Evolutionary conservation across 768 basidiomycete species (phyloP).

Genomic region (Hericium alpestre): DNA sequence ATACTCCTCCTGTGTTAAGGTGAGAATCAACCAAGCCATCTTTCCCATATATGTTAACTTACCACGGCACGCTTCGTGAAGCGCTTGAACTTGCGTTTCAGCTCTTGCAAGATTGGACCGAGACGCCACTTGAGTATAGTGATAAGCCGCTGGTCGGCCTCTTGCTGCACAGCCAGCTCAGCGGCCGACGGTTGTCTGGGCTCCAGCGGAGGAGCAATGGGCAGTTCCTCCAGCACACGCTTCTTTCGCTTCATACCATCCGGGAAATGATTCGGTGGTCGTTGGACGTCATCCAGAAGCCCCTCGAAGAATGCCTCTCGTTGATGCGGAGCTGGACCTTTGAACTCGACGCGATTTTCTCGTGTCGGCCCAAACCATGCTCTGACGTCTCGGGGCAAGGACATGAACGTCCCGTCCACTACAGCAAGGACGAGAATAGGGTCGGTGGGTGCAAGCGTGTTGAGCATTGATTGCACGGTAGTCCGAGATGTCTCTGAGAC

Average conservation of each 20-base stretch:
- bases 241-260: slow-evolving; percentile 80
- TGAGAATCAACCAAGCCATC: not conserved
- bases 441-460: slow-evolving; percentile 83
- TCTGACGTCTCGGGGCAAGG: slow-evolving; percentile 73
- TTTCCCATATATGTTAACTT: slow-evolving; percentile 17
- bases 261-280: slow-evolving; percentile 80
- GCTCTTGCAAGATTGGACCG: slow-evolving; percentile 77
- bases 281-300: slow-evolving; percentile 55
- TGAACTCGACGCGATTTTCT: slow-evolving; percentile 64
- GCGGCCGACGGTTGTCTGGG: slow-evolving; percentile 73
- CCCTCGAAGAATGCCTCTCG: slow-evolving; percentile 68
- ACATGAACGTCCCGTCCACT: slow-evolving; percentile 63
- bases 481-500: slow-evolving; percentile 76
- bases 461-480: slow-evolving; percentile 84
- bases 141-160: slow-evolving; percentile 67
- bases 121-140: slow-evolving; percentile 84
- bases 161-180: slow-evolving; percentile 73
- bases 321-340: slow-evolving; percentile 39
- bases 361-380: slow-evolving; percentile 81
- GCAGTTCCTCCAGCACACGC: slow-evolving; percentile 76
- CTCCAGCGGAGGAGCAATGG: slow-evolving; percentile 82
- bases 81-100: slow-evolving; percentile 87
- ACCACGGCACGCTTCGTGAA: slow-evolving; percentile 77
- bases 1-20: slow-evolving; percentile 58
- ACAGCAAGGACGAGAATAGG: slow-evolving; percentile 89